phyloP scores from a whole-genome alignment of 345 rosid genomes.

The Dovyalis caffra region DNA sequence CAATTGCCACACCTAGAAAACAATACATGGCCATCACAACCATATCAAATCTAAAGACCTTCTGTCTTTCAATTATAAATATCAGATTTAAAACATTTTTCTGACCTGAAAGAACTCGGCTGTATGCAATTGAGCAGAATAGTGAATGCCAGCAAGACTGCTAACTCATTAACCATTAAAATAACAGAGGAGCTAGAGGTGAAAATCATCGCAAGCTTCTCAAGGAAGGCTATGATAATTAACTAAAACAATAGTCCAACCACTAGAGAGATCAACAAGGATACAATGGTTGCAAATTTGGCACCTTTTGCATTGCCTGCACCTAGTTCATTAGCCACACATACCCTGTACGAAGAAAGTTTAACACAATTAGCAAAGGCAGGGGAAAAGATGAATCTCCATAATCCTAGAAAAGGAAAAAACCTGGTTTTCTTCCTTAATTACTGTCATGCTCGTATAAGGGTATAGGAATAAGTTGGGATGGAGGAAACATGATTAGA shows the following conservation, averaged over 20 bases:
- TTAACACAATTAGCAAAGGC: background rate
- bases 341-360: conserved; percentile 34
- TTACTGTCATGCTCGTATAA: background rate
- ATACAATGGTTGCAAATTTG: conserved; percentile 50
- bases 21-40: background rate
- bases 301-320: conserved; percentile 51
- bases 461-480: no score
- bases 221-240: conserved; percentile 37
- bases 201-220: conserved; percentile 47
- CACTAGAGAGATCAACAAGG: conserved; percentile 34
- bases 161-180: conserved; percentile 36
- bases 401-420: background rate
- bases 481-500: background rate
- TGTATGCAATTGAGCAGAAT: conserved; percentile 55
- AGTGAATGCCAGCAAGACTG: conserved; percentile 45
- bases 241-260: conserved; percentile 40
- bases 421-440: background rate
- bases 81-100: background rate
- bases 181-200: conserved; percentile 41
- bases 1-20: conserved; percentile 50
- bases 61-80: background rate
- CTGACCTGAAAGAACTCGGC: conserved; percentile 58
- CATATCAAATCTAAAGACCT: background rate
- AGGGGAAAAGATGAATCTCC: background rate
- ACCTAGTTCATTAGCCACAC: conserved; percentile 56